A percentile compares a stretch with the other conserved stretches of the same genome.
Evolutionary conservation across 352 stramenopile species (phyloP).

Genomic region (Globisporangium emineosum): DNA sequence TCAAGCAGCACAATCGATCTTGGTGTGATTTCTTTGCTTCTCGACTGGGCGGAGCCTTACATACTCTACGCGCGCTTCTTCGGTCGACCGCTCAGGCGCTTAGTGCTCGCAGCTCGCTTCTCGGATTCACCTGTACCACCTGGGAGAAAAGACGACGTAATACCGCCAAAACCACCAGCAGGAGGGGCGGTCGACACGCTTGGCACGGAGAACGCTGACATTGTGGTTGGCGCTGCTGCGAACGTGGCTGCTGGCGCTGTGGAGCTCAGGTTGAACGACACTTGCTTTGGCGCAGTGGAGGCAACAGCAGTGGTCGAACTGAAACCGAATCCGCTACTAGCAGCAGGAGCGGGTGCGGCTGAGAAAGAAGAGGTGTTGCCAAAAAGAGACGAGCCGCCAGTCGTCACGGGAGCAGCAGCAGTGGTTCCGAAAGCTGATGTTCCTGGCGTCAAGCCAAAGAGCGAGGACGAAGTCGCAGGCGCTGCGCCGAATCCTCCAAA

Average conservation of each 20-base stretch:
- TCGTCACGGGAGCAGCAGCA: constrained; percentile 6
- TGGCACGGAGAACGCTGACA: constrained; percentile 22
- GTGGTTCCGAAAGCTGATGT: constrained; percentile 34
- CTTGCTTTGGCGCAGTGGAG: constrained; percentile 37
- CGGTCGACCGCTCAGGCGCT: constrained; percentile 14
- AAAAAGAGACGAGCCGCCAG: constrained; percentile 20
- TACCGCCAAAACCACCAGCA: constrained; percentile 35
- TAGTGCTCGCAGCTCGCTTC: constrained; percentile 18
- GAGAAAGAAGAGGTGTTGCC: constrained; percentile 8
- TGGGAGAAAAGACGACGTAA: constrained; percentile 46
- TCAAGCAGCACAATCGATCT: not conserved
- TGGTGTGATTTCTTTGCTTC: not conserved
- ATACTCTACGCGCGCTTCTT: constrained; percentile 25
- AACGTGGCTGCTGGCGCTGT: constrained; percentile 22
- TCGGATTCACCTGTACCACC: constrained; percentile 8
- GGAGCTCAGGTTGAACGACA: constrained; percentile 52
- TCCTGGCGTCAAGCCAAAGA: constrained; percentile 13
- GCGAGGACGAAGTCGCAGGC: not conserved
- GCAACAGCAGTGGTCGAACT: constrained; percentile 22
- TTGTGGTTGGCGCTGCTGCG: constrained; percentile 26
- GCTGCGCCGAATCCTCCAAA: constrained; percentile 8
- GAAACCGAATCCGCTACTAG: constrained; percentile 25
- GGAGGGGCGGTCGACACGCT: constrained; percentile 24
- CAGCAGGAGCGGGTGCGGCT: not conserved
- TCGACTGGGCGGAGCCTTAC: constrained; percentile 15